phyloP scores from a whole-genome alignment of 805 yeast genomes.

The Nakazawaea sp. region DNA sequence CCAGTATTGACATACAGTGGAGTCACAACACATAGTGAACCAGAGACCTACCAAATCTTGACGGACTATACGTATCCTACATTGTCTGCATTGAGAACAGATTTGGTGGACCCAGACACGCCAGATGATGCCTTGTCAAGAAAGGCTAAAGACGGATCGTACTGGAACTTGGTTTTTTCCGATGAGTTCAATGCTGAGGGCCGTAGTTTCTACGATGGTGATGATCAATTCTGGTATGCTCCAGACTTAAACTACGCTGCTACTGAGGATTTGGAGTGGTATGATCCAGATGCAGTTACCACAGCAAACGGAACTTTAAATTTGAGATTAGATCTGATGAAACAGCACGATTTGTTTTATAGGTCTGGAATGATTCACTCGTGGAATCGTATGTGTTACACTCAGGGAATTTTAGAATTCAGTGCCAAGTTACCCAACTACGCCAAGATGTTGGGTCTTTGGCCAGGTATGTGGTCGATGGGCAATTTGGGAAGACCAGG shows the following conservation, averaged over 20 bases:
- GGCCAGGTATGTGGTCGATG: constrained; percentile 47
- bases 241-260: constrained; percentile 39
- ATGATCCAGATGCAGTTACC: constrained; percentile 40
- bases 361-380: constrained; percentile 41
- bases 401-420: constrained; percentile 35
- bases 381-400: constrained; percentile 41
- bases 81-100: constrained; percentile 43
- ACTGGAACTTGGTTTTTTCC: constrained; percentile 37
- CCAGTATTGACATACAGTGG: constrained; percentile 78
- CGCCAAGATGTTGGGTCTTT: constrained; percentile 34
- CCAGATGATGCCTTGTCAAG: constrained; percentile 40
- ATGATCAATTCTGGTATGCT: constrained; percentile 41
- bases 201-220: constrained; percentile 38
- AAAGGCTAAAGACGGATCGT: constrained; percentile 24
- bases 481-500: constrained; percentile 46
- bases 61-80: constrained; percentile 44
- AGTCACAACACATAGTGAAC: constrained; percentile 16
- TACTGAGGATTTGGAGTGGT: constrained; percentile 44
- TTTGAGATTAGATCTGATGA: constrained; percentile 32
- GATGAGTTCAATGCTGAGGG: constrained; percentile 44
- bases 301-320: constrained; percentile 34
- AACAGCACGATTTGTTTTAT: constrained; percentile 36
- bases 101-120: constrained; percentile 56
- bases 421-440: constrained; percentile 36
- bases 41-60: constrained; percentile 30